Base-by-base conservation (phyloP, 352 stramenopile genomes). In the Phytophthora sojae region DNA sequence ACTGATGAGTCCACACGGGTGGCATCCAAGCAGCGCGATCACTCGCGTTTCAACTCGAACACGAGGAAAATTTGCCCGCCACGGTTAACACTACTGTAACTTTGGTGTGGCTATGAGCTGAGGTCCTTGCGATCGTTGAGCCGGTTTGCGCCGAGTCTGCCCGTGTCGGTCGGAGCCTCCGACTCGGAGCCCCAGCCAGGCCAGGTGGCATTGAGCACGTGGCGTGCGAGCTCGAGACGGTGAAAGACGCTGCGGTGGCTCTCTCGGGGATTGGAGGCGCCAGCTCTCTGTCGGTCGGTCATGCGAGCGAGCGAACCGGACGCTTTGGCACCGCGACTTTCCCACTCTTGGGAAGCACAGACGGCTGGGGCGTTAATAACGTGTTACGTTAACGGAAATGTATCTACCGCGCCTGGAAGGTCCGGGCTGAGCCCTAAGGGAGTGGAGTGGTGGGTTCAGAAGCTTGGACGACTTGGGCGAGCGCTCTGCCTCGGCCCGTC, bases 191-290 rank as follows among this genome's bases (percentile, higher is more conserved):
- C 29, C 29, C 15, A 14, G 6, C 30, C 57, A 26, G 44, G 58
- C 51, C 66, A 56, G 66, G 53, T 71, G 50, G 50, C 63, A 32
- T 61, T 56, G 39, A 56, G 61, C 54, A 30, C 35, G 54, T 75
- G 56, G 42, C 67, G 67, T 73, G 66, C 66, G 49, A 15, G 45
- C 15, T 50, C 39, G 56, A 50, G 19, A 58, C 57, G 61, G 67
- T 63, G 67, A 71, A 67, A 75, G 32, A 65, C 51, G 39, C 25
- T 59, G 61, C 67, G 12, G 44, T 14, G 26, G 17, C 64, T 3
- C 60, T 75, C 67, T 50, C 55, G 42, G 15, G 42, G 61, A 75
- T 75, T n/a, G 67, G 67, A 63, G 32, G 19, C 29, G 57, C 49
- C 62, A 61, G 45, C 61, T 67, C 57, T 70, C 50, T 75, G 55